Percentiles rank a stretch among this genome's conserved stretches.
Conservation (phyloP, 2,329 filamentous ascomycete genomes). For the Fusarium oxysporum region DNA sequence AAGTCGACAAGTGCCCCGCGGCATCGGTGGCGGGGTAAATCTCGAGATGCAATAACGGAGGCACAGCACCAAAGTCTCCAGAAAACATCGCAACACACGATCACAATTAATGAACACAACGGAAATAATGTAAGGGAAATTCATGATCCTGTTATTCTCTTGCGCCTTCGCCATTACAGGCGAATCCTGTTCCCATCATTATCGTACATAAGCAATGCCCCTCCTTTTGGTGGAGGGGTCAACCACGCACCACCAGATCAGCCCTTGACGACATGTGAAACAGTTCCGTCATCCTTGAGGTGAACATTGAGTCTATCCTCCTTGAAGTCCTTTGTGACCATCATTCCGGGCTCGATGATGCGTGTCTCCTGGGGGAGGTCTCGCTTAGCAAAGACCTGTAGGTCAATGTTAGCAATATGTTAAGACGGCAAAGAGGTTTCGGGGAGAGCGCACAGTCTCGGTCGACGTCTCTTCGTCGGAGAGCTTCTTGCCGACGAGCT, state of each 20-base stretch:
- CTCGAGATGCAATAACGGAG: slow-evolving; percentile 46
- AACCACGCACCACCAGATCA: slow-evolving; percentile 44
- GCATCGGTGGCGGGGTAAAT: slow-evolving; percentile 46
- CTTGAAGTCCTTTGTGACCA: slow-evolving; percentile 69
- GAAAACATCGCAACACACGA: background rate
- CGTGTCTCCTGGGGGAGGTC: slow-evolving; percentile 68
- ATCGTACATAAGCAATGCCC: slow-evolving; percentile 26
- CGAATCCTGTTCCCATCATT: slow-evolving; percentile 3
- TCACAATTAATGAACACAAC: background rate
- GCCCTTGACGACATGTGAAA: slow-evolving; percentile 69
- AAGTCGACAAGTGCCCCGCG: slow-evolving; percentile 42
- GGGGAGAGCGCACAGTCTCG: slow-evolving; percentile 61
- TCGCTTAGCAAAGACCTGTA: slow-evolving; percentile 68
- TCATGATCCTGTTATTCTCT: slow-evolving; percentile 24
- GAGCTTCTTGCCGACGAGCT: slow-evolving; percentile 73
- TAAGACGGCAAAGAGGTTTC: fast-evolving
- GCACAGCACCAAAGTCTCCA: background rate
- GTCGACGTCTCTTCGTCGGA: slow-evolving; percentile 59
- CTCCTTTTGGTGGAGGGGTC: slow-evolving; percentile 4
- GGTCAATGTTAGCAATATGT: background rate
- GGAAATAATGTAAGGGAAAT: background rate
- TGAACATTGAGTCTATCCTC: slow-evolving; percentile 69
- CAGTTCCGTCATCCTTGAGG: slow-evolving; percentile 69
- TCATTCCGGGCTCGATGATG: slow-evolving; percentile 66
- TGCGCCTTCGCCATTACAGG: slow-evolving; percentile 1